phyloP scores from a whole-genome alignment of 306 rosid species.

The Trifolium pratense region DNA sequence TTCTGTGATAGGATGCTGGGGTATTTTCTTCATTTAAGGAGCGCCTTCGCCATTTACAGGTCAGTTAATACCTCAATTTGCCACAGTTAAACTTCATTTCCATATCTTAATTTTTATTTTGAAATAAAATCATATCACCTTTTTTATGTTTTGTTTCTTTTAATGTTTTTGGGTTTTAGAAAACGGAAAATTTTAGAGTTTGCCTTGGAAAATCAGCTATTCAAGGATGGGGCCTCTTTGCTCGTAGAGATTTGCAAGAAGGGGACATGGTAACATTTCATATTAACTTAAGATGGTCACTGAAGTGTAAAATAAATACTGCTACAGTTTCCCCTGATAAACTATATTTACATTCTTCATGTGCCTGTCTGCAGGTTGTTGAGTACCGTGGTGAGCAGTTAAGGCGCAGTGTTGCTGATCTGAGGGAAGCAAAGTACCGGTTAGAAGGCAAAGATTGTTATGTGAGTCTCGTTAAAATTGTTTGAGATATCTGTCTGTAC shows the following conservation, averaged over 20 bases:
- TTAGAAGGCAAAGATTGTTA: conserved; percentile 90
- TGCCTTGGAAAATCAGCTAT: conserved; percentile 91
- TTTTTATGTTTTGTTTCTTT: not conserved
- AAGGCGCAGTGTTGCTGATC: conserved; percentile 79
- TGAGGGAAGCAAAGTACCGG: conserved; percentile 77
- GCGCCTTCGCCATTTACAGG: conserved; percentile 77
- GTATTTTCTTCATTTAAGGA: conserved; percentile 73
- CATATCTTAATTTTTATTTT: conserved; percentile 24
- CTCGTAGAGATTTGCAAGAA: conserved; percentile 81
- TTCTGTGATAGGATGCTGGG: conserved; percentile 62
- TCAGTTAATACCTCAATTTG: conserved; percentile 40
- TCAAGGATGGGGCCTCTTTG: conserved; percentile 99
- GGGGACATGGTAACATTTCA: conserved; percentile 81
- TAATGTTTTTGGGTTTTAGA: conserved; percentile 59
- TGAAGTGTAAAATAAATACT: conserved; percentile 11
- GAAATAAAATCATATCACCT: not conserved
- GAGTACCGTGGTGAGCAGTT: conserved; percentile 96
- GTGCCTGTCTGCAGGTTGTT: conserved; percentile 62
- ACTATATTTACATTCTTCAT: conserved; percentile 14
- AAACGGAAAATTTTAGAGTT: conserved; percentile 67
- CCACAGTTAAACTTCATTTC: conserved; percentile 26
- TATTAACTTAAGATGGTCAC: conserved; percentile 35
- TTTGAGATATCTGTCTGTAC: conserved; percentile 23
- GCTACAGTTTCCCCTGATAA: conserved; percentile 19
- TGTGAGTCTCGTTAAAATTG: conserved; percentile 55